A percentile compares a stretch with the other conserved stretches of the same genome.
Conservation (phyloP, 441 rosid genomes). For the Lepidium campestre region DNA sequence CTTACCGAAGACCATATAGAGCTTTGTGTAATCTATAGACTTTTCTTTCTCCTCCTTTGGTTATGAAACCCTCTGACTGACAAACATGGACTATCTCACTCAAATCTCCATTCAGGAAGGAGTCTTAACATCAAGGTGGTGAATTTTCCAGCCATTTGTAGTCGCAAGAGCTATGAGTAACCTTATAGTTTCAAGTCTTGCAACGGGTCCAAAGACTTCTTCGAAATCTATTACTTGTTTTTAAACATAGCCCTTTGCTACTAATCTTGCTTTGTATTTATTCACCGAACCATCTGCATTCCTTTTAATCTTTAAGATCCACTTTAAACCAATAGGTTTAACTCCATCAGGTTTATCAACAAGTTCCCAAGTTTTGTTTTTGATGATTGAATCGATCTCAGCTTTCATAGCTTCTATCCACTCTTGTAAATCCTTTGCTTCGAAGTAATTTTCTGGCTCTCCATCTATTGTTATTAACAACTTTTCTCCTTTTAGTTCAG, state of each 20-base stretch:
- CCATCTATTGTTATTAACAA: not conserved
- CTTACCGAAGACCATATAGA: too few relatives aligned
- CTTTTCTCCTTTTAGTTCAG: too few relatives aligned
- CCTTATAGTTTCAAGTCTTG: not conserved
- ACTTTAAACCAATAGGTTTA: too few relatives aligned
- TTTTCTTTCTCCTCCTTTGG: too few relatives aligned
- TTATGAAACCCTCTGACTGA: too few relatives aligned
- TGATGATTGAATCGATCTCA: not conserved
- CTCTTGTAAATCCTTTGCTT: not conserved
- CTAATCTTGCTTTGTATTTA: not conserved
- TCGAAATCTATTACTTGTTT: not conserved
- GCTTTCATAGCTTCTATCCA: not conserved
- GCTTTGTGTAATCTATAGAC: too few relatives aligned
- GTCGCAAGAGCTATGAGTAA: not conserved
- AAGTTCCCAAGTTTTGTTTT: not conserved
- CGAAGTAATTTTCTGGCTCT: not conserved
- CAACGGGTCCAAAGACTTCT: not conserved
- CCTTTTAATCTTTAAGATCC: not conserved
- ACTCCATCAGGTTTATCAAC: too few relatives aligned
- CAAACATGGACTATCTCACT: too few relatives aligned
- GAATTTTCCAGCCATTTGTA: too few relatives aligned
- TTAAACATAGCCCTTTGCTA: not conserved
- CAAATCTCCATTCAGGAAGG: too few relatives aligned
- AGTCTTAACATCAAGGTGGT: too few relatives aligned
- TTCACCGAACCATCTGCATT: not conserved